Conservation (phyloP, 495 filamentous ascomycete genomes). For the Evernia prunastri region DNA sequence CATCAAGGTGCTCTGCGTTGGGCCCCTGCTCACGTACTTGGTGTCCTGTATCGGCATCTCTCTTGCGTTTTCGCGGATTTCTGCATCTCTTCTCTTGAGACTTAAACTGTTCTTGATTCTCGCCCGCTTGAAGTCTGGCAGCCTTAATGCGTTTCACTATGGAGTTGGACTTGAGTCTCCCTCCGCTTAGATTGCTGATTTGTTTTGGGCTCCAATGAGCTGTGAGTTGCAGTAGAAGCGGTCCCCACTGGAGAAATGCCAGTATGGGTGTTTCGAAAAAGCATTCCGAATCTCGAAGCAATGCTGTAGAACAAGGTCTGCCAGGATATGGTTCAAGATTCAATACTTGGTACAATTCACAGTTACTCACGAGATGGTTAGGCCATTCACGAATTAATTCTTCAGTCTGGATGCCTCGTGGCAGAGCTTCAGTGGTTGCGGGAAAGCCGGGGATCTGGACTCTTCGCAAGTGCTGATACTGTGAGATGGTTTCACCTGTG, state of each 20-base stretch:
- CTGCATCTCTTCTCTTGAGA: background rate
- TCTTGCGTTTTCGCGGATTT: background rate
- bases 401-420: conserved; percentile 11
- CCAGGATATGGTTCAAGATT: background rate
- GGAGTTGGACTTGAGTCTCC: conserved; percentile 7
- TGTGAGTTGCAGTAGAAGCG: conserved; percentile 10
- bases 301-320: background rate
- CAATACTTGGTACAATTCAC: background rate
- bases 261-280: background rate
- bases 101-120: background rate
- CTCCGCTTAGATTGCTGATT: background rate
- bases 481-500: background rate
- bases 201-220: conserved; percentile 8
- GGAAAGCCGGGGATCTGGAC: conserved; percentile 10
- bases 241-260: background rate
- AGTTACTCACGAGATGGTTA: conserved; percentile 8
- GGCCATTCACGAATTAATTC: conserved; percentile 14
- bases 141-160: conserved; percentile 14
- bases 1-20: background rate
- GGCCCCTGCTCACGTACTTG: background rate
- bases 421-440: conserved; percentile 41
- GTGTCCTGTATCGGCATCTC: background rate
- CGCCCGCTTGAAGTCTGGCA: conserved; percentile 3
- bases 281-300: background rate
- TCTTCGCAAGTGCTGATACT: background rate